These are phyloP conservation scores for Leishmania amazonensis DNA, from an alignment of 208 protist genomes.

Conservation along the genomic window DNA sequence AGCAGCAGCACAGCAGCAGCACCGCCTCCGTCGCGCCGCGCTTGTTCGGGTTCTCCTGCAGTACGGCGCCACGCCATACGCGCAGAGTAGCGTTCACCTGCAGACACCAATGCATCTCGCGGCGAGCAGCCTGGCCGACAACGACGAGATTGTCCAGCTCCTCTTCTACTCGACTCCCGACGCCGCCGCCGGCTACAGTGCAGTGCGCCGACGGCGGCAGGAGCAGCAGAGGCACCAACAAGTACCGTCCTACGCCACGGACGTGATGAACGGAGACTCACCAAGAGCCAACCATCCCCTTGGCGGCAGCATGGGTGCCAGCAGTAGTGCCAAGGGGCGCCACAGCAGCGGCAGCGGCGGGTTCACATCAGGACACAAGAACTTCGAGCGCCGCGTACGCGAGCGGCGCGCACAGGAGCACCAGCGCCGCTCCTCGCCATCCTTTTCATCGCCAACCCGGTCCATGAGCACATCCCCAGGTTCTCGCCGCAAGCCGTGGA, in stretches of 20 bases:
- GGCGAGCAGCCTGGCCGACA: slow-evolving; percentile 29
- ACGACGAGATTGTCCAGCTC: slow-evolving; percentile 33
- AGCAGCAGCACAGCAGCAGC: slow-evolving; percentile 5
- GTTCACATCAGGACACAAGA: slow-evolving; percentile 2
- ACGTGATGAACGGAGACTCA: neutral
- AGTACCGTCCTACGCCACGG: neutral
- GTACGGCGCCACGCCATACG: slow-evolving; percentile 42
- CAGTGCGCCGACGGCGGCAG: slow-evolving; percentile 2
- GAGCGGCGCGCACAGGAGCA: slow-evolving; percentile 5
- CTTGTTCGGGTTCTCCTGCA: slow-evolving; percentile 56
- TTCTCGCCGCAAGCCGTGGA: slow-evolving; percentile 4
- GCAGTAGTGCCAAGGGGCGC: neutral
- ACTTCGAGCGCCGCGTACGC: slow-evolving; percentile 5
- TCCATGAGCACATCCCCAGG: neutral
- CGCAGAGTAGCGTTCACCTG: slow-evolving; percentile 57
- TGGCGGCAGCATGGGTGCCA: neutral
- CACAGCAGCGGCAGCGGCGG: neutral
- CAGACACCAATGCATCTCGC: slow-evolving; percentile 72
- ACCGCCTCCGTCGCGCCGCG: slow-evolving; percentile 14
- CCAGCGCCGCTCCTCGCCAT: neutral
- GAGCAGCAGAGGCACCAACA: neutral
- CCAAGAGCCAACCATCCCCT: neutral
- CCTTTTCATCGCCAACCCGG: neutral
- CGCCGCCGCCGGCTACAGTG: neutral
- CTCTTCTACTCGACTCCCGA: slow-evolving; percentile 35